Evolutionary conservation across 371 early-diverging fungal species (phyloP).

Genomic region (Gilbertella persicaria): DNA sequence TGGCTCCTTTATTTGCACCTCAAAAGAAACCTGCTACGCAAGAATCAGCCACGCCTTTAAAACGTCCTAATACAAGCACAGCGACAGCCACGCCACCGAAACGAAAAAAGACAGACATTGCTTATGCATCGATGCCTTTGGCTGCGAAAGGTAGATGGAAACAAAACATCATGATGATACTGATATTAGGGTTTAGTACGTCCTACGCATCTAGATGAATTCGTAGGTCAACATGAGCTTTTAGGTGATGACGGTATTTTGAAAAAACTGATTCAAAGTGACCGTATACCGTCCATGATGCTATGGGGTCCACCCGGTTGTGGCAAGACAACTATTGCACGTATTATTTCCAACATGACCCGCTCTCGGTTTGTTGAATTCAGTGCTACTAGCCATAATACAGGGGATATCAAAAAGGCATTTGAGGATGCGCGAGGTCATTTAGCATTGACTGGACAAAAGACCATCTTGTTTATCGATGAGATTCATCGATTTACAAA

Average conservation of each 20-base stretch:
- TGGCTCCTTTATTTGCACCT: constrained; percentile 25
- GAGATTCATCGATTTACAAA: constrained; percentile 92
- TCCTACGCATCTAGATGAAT: constrained; percentile 62
- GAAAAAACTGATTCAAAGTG: constrained; percentile 60
- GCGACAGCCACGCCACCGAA: constrained; percentile 1
- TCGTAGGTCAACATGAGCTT: constrained; percentile 76
- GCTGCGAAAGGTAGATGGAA: constrained; percentile 43
- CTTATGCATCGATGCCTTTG: constrained; percentile 40
- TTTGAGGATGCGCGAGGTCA: constrained; percentile 74
- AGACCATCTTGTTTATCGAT: constrained; percentile 81
- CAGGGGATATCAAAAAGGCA: constrained; percentile 67
- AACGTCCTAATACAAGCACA: background rate
- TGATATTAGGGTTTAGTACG: too few relatives aligned
- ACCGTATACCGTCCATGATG: constrained; percentile 67
- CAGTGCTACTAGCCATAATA: constrained; percentile 70
- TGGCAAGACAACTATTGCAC: constrained; percentile 86
- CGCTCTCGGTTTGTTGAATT: constrained; percentile 71
- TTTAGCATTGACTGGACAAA: constrained; percentile 54
- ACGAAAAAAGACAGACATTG: constrained; percentile 20
- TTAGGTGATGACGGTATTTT: constrained; percentile 67
- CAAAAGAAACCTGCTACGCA: background rate
- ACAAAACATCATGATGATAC: background rate
- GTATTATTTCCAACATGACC: constrained; percentile 68
- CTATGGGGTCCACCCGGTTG: constrained; percentile 78
- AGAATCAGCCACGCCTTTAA: background rate